Evolutionary conservation across 768 basidiomycete genomes (phyloP).

Genomic region (Suillus subaureus): DNA sequence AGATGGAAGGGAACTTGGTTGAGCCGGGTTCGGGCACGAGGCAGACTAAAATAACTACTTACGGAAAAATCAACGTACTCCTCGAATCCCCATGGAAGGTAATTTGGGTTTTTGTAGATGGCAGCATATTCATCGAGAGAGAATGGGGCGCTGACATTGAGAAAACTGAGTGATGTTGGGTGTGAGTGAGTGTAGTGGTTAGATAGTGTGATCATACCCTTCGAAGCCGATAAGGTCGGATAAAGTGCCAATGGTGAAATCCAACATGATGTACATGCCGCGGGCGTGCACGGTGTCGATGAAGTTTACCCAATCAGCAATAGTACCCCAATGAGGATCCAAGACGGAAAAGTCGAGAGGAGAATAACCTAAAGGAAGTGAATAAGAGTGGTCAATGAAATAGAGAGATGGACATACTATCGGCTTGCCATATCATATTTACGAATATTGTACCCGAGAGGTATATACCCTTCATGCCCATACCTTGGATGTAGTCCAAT

Average conservation of each 20-base stretch:
- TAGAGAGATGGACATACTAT: slow-evolving; percentile 53
- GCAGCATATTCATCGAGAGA: slow-evolving; percentile 69
- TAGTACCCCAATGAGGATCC: slow-evolving; percentile 91
- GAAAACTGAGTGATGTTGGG: slow-evolving; percentile 41
- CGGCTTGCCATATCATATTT: slow-evolving; percentile 97
- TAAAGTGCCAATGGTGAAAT: slow-evolving; percentile 95
- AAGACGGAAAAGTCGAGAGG: slow-evolving; percentile 88
- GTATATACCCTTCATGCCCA: slow-evolving; percentile 85
- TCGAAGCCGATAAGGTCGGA: slow-evolving; percentile 83
- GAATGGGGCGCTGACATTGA: slow-evolving; percentile 85
- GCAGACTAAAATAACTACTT: slow-evolving; percentile 21
- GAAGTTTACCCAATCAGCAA: slow-evolving; percentile 74
- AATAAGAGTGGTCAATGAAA: slow-evolving; percentile 11
- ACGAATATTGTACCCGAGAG: slow-evolving; percentile 92
- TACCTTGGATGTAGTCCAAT: slow-evolving; percentile 87
- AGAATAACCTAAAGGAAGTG: slow-evolving; percentile 70
- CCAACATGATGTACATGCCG: slow-evolving; percentile 91
- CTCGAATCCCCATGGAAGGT: slow-evolving; percentile 85
- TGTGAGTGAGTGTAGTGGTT: slow-evolving; percentile 16
- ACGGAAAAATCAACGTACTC: slow-evolving; percentile 84
- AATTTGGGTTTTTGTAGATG: slow-evolving; percentile 73
- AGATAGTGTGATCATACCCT: slow-evolving; percentile 51
- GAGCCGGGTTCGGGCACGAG: slow-evolving; percentile 5
- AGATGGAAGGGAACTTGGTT: neutral
- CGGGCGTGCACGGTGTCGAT: slow-evolving; percentile 78